Base-by-base conservation (phyloP, 441 rosid species). In the Jatropha podagrica region DNA sequence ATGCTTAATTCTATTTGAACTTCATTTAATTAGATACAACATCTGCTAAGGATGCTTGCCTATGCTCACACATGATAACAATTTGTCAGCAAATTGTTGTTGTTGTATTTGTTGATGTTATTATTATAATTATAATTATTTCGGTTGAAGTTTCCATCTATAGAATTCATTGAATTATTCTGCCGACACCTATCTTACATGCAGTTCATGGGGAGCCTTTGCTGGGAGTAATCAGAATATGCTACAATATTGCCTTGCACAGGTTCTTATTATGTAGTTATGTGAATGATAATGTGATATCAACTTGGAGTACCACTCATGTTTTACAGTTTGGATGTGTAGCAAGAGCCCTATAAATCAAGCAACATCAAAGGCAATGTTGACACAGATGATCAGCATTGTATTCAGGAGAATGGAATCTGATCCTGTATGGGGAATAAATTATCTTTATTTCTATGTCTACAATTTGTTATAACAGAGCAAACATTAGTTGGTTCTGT, bases 281-380 rank as follows among this genome's bases (percentile, higher is more conserved):
- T 73, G 15, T 56, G 27, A 56, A 77, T 20, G 65, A 40, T 74
- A 71, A 58, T 17, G 13, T 74, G 71, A 65, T 76, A 65, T 64
- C 61, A 58, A 68, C 76, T 74, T 68, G 79, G 73, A 72, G 72
- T 69, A 52, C 82, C 72, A 74, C 78, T 87, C 63, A 79, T 77
- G 74, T 72, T 80, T 52, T 77, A 65, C 81, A 59, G 71, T 83
- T 76, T 85, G 80, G 78, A 69, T 83, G 74, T 88, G 86, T 80
- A 96, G 98, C 93, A 96, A 96, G 94, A 96, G 98, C 86, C 98
- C 94, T 32, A 85, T 96, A 82, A 94, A 96, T 83, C 99, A 96
- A 88, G 97, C 97, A 58, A 96, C 99, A 38, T 92, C 99, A 51
- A 96, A 94, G 87, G 99, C 99, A 77, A 96, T 96, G 99, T 81